Conservation (phyloP, 768 basidiomycete species). For the Rhizopogon vesiculosus region DNA sequence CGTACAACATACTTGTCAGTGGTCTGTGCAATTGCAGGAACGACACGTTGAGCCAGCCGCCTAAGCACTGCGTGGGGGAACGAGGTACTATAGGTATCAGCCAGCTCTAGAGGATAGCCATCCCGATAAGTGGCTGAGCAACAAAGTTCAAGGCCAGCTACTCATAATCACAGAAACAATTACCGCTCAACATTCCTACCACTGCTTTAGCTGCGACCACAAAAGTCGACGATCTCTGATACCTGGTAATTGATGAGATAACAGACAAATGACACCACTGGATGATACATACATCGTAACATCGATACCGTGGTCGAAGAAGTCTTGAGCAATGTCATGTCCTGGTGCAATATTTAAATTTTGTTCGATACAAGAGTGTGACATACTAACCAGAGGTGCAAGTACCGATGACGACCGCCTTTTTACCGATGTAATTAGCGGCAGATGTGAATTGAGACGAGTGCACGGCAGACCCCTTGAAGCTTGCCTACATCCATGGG, state of each 20-base stretch:
- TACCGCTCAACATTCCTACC: slow-evolving; percentile 9
- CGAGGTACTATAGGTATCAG: slow-evolving; percentile 13
- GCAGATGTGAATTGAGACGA: slow-evolving; percentile 45
- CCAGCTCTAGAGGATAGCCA: slow-evolving; percentile 16
- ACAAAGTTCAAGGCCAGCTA: background rate
- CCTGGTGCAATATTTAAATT: slow-evolving; percentile 10
- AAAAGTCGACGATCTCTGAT: slow-evolving; percentile 21
- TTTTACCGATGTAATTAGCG: slow-evolving; percentile 51
- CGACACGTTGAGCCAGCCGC: slow-evolving; percentile 15
- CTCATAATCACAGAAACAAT: background rate
- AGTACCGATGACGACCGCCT: slow-evolving; percentile 65
- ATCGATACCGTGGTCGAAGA: slow-evolving; percentile 23
- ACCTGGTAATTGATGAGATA: slow-evolving; percentile 10
- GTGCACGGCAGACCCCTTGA: slow-evolving; percentile 52
- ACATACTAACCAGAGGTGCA: slow-evolving; percentile 47
- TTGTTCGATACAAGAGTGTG: background rate
- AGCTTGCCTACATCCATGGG: slow-evolving; percentile 32
- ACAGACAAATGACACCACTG: background rate
- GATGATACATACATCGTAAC: slow-evolving; percentile 19
- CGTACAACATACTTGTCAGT: slow-evolving; percentile 19
- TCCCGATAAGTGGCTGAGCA: slow-evolving; percentile 16
- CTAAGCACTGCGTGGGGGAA: slow-evolving; percentile 13
- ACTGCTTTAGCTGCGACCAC: slow-evolving; percentile 13
- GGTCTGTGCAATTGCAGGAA: slow-evolving; percentile 14
- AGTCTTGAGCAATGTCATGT: slow-evolving; percentile 36